These are phyloP conservation scores for Cytospora schulzeri DNA, from an alignment of 2,329 filamentous ascomycete genomes.

Conservation along the genomic window DNA sequence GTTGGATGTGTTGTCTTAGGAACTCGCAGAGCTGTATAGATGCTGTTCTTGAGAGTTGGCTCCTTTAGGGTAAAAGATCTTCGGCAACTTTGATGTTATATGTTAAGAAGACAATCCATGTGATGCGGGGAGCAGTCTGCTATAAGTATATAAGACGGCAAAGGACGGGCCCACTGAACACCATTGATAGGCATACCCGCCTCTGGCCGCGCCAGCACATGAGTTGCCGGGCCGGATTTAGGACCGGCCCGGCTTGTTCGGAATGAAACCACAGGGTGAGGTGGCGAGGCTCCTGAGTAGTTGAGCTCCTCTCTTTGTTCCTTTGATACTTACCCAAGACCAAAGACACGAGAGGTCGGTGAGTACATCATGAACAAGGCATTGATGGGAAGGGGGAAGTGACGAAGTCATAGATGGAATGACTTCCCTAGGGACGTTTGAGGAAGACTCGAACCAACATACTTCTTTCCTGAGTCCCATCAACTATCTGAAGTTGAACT, in stretches of 20 bases:
- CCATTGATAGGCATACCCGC: conserved; percentile 10
- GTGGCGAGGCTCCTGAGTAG: neutral
- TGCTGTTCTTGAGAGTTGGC: neutral
- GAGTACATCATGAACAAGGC: neutral
- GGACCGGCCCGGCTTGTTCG: neutral
- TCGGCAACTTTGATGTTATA: neutral
- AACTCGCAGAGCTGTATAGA: neutral
- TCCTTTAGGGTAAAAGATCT: too few species aligned
- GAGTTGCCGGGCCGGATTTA: conserved; percentile 20
- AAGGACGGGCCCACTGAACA: conserved; percentile 4
- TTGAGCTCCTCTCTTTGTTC: neutral
- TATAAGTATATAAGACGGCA: conserved; percentile 15
- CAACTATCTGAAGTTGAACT: neutral
- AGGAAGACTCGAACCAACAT: neutral
- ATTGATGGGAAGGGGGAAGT: neutral
- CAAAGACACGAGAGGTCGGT: neutral
- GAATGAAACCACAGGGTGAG: neutral
- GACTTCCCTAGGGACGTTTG: neutral
- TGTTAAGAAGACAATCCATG: neutral
- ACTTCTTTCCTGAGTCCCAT: neutral
- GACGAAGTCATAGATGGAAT: neutral
- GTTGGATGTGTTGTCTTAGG: neutral
- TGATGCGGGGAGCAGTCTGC: neutral
- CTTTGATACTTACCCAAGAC: neutral
- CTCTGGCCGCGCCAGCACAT: conserved; percentile 11